Percentiles rank a stretch among this genome's conserved stretches.
Evolutionary conservation across 2,329 filamentous ascomycete genomes (phyloP).

Genomic region (Cladosporium sp.): DNA sequence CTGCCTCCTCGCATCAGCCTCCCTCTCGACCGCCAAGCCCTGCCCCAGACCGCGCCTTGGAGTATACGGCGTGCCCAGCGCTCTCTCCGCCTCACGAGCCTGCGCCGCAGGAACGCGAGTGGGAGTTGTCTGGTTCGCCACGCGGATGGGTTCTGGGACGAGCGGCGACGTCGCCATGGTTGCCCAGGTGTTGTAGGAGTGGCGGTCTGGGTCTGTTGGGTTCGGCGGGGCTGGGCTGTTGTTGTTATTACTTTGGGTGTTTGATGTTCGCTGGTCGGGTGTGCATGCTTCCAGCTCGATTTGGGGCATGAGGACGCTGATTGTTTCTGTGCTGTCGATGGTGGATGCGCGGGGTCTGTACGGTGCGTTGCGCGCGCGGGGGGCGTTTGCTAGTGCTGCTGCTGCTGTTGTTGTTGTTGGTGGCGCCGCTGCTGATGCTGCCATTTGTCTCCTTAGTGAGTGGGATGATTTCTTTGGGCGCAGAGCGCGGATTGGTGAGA

Average conservation of each 20-base stretch:
- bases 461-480: constrained; percentile 29
- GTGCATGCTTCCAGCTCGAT: constrained; percentile 16
- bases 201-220: constrained; percentile 2
- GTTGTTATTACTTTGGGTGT: background rate
- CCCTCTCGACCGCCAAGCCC: constrained; percentile 1
- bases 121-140: background rate
- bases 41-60: constrained; percentile 9
- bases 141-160: constrained; percentile 2
- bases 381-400: constrained; percentile 9
- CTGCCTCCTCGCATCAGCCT: constrained; percentile 15
- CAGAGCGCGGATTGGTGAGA: constrained; percentile 29
- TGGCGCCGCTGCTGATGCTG: constrained; percentile 16
- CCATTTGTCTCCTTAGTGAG: constrained; percentile 28
- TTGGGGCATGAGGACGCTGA: constrained; percentile 32
- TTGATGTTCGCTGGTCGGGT: constrained; percentile 16
- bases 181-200: background rate
- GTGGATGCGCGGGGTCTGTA: constrained; percentile 12
- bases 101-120: constrained; percentile 8
- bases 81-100: constrained; percentile 3
- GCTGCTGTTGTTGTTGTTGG: background rate
- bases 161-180: constrained; percentile 10
- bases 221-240: background rate
- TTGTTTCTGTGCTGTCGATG: constrained; percentile 38
- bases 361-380: background rate
- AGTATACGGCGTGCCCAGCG: constrained; percentile 19